A percentile compares a stretch with the other conserved stretches of the same genome.
phyloP scores from a whole-genome alignment of 352 stramenopile genomes.

The Poterioochromonas sp. region DNA sequence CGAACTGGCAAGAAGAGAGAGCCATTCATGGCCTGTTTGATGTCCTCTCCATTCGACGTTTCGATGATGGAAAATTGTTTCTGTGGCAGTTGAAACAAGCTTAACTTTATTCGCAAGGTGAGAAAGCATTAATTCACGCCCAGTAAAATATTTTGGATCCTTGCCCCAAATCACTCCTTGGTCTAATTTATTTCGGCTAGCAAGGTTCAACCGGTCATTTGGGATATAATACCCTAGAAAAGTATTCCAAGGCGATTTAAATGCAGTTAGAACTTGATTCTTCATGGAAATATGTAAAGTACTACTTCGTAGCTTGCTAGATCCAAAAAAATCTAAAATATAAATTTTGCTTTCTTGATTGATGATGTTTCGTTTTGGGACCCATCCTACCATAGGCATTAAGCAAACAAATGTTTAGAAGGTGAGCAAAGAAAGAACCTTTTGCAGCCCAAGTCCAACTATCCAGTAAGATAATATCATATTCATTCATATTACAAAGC shows the following conservation, averaged over 20 bases:
- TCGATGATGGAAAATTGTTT: neutral
- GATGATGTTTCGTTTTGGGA: neutral
- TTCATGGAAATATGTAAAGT: neutral
- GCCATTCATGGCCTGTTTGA: neutral
- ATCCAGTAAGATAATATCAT: slow-evolving; percentile 28
- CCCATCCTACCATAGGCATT: slow-evolving; percentile 12
- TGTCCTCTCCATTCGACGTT: slow-evolving; percentile 12
- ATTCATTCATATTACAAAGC: neutral
- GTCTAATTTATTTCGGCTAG: neutral
- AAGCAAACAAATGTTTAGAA: too few relatives aligned
- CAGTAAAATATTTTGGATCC: slow-evolving; percentile 20
- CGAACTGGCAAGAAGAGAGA: neutral
- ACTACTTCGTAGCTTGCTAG: neutral
- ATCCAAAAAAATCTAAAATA: slow-evolving; percentile 30
- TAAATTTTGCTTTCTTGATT: slow-evolving; percentile 13
- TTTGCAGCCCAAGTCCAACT: slow-evolving; percentile 24
- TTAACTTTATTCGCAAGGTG: neutral
- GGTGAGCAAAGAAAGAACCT: too few relatives aligned
- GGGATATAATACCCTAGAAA: slow-evolving; percentile 25
- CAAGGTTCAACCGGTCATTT: neutral
- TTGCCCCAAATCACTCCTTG: slow-evolving; percentile 29
- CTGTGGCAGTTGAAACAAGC: neutral
- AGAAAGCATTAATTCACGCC: neutral
- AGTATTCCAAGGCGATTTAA: slow-evolving; percentile 19
- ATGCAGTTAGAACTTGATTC: slow-evolving; percentile 27